Evolutionary conservation across 2,329 filamentous ascomycete species (phyloP).

Genomic region (Aureobasidium musti): DNA sequence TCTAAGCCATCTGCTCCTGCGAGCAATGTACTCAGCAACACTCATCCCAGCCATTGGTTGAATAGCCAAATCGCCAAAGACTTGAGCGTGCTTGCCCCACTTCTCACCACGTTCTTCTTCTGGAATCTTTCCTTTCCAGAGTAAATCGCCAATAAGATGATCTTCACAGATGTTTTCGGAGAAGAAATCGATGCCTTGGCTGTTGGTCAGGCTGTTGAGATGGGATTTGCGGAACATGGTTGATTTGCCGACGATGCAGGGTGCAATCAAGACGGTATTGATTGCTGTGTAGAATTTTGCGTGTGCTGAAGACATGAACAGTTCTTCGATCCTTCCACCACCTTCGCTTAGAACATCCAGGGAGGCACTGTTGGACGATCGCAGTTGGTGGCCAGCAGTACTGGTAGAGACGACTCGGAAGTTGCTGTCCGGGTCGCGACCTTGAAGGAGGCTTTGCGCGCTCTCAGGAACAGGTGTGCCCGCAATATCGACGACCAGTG

Average conservation of each 20-base stretch:
- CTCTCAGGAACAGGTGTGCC: slow-evolving; percentile 37
- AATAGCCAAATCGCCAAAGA: slow-evolving; percentile 82
- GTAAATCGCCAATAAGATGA: slow-evolving; percentile 86
- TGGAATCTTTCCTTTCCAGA: slow-evolving; percentile 70
- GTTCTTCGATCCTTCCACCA: slow-evolving; percentile 86
- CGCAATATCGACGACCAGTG: slow-evolving; percentile 75
- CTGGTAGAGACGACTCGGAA: slow-evolving; percentile 34
- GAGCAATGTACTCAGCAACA: slow-evolving; percentile 72
- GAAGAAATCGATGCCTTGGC: slow-evolving; percentile 84
- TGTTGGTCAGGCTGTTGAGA: slow-evolving; percentile 69
- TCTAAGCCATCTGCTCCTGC: slow-evolving; percentile 84
- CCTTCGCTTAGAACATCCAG: slow-evolving; percentile 44
- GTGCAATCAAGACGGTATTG: slow-evolving; percentile 86
- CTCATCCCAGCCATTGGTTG: slow-evolving; percentile 87
- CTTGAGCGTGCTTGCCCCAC: slow-evolving; percentile 77
- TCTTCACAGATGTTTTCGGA: slow-evolving; percentile 97
- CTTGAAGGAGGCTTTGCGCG: slow-evolving; percentile 33
- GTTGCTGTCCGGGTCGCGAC: slow-evolving; percentile 19
- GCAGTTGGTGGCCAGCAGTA: slow-evolving; percentile 33
- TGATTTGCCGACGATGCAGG: slow-evolving; percentile 93
- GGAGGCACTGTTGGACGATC: neutral
- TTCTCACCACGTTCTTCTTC: slow-evolving; percentile 43
- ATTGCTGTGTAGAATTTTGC: slow-evolving; percentile 98
- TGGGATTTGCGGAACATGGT: slow-evolving; percentile 98
- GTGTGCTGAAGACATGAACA: slow-evolving; percentile 91